phyloP scores from a whole-genome alignment of 2,329 filamentous ascomycete genomes.

The Amphichorda felina region DNA sequence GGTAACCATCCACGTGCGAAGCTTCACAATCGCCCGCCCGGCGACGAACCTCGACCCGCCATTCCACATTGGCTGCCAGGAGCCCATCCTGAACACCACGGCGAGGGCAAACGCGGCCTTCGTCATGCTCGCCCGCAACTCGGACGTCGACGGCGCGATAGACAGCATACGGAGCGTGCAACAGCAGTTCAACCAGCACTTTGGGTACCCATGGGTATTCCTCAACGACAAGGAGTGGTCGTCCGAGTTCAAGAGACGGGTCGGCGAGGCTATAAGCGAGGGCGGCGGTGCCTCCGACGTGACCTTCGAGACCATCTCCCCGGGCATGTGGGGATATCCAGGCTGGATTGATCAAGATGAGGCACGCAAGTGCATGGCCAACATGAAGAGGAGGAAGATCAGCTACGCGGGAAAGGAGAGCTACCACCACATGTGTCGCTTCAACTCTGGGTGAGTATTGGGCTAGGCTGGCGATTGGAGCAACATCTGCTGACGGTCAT shows the following conservation, averaged over 20 bases:
- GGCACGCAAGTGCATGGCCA: conserved; percentile 18
- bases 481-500: conserved; percentile 3
- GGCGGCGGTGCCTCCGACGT: conserved; percentile 10
- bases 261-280: conserved; percentile 23
- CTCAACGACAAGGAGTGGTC: conserved; percentile 32
- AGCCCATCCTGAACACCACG: conserved; percentile 17
- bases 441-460: conserved; percentile 31
- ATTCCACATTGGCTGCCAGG: conserved; percentile 25
- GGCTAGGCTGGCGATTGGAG: too few relatives aligned
- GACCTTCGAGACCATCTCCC: conserved; percentile 28
- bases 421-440: conserved; percentile 29
- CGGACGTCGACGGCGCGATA: conserved; percentile 25
- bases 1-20: conserved; percentile 16
- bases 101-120: conserved; percentile 29
- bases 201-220: conserved; percentile 32
- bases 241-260: conserved; percentile 21
- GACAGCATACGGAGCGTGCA: conserved; percentile 27
- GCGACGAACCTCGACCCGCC: conserved; percentile 23
- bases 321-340: conserved; percentile 27
- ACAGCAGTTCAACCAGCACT: conserved; percentile 32
- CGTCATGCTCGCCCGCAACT: conserved; percentile 33
- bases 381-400: conserved; percentile 17
- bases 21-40: conserved; percentile 20
- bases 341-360: conserved; percentile 16
- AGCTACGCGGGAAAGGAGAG: conserved; percentile 25